A percentile compares a stretch with the other conserved stretches of the same genome.
Evolutionary conservation across 169 alveolate genomes (phyloP).

Genomic region (Eimeria necatrix): DNA sequence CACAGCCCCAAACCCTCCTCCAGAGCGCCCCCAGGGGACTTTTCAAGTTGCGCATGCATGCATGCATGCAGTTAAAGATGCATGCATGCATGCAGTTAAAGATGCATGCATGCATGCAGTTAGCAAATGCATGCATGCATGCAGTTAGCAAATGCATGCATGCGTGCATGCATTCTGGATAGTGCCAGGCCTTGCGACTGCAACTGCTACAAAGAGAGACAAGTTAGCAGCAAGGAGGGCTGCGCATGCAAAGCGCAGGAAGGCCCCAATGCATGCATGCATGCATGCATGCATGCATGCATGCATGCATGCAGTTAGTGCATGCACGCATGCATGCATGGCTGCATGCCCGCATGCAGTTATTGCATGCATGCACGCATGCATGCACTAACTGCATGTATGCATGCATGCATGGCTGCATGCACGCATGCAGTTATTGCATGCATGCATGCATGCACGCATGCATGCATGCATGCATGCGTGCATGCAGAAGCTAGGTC

Average conservation of each 20-base stretch:
- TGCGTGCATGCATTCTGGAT: background rate
- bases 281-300: background rate
- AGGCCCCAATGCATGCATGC: background rate
- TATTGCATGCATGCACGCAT: background rate
- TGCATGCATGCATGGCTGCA: background rate
- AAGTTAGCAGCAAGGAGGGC: background rate
- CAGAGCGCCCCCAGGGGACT: too few relatives aligned
- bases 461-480: slow-evolving; percentile 37
- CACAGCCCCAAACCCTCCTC: too few relatives aligned
- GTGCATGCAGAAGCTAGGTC: slow-evolving; percentile 18
- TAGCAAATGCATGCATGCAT: too few relatives aligned
- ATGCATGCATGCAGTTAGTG: slow-evolving; percentile 7
- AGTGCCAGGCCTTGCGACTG: background rate
- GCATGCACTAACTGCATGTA: background rate
- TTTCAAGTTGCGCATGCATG: too few relatives aligned
- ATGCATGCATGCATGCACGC: slow-evolving; percentile 9
- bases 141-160: background rate
- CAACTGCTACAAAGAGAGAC: background rate
- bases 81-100: too few relatives aligned
- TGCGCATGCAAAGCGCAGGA: background rate
- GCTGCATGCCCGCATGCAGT: slow-evolving; percentile 34
- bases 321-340: slow-evolving; percentile 36
- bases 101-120: too few relatives aligned
- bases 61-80: too few relatives aligned
- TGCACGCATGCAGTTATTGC: background rate